These are phyloP conservation scores for Brassica incana DNA, from an alignment of 345 rosid genomes.

Conservation along the genomic window DNA sequence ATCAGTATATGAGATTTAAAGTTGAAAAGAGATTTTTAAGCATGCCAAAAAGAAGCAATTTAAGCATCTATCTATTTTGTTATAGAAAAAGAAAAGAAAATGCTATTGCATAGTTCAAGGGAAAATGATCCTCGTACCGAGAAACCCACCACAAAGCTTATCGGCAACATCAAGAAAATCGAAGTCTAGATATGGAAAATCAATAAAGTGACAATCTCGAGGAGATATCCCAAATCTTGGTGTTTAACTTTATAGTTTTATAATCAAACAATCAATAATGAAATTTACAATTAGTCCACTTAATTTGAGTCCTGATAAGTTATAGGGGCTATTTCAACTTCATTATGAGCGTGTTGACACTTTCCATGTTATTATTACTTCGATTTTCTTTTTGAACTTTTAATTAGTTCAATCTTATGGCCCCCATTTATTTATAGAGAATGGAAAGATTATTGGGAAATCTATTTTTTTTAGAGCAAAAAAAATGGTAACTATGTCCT, in stretches of 20 bases:
- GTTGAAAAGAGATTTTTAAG: background rate
- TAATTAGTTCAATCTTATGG: background rate
- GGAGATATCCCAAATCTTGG: constrained; percentile 29
- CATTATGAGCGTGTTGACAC: background rate
- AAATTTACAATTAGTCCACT: background rate
- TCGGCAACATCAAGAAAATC: constrained; percentile 26
- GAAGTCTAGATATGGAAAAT: constrained; percentile 7
- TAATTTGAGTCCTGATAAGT: background rate
- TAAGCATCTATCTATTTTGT: constrained; percentile 8
- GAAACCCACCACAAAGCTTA: constrained; percentile 36
- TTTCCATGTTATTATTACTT: background rate
- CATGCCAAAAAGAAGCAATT: background rate
- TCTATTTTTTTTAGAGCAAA: too few species aligned
- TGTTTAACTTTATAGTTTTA: constrained; percentile 11
- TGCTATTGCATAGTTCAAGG: background rate
- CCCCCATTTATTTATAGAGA: background rate
- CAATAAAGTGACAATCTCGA: constrained; percentile 21
- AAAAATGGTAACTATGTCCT: too few species aligned
- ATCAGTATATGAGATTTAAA: background rate
- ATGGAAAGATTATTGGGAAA: too few species aligned
- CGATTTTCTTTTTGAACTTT: background rate
- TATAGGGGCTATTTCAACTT: background rate
- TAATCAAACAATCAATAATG: background rate
- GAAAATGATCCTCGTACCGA: constrained; percentile 39
- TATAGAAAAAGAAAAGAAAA: background rate